Percentiles rank a stretch among this genome's conserved stretches.
Conservation (phyloP, 2,329 filamentous ascomycete species). For the Paecilomyces sp. region DNA sequence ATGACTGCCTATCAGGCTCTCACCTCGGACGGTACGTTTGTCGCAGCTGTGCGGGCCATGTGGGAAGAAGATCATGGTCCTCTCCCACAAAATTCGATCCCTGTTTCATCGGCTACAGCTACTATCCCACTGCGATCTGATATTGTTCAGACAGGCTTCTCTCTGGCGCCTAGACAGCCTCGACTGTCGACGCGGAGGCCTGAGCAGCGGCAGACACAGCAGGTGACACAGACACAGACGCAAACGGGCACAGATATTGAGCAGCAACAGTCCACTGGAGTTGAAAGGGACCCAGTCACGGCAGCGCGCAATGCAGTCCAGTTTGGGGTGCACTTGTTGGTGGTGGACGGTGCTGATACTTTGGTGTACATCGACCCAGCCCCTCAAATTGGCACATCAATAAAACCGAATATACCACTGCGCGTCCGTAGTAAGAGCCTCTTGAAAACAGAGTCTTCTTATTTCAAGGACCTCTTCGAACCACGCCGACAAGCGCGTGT, state of each 20-base stretch:
- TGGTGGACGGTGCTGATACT: conserved; percentile 26
- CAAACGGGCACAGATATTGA: not conserved
- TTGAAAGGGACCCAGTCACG: not conserved
- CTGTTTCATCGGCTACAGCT: not conserved
- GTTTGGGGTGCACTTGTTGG: conserved; percentile 10
- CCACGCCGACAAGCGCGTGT: conserved; percentile 18
- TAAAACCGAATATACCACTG: conserved; percentile 18
- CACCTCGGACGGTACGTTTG: not conserved
- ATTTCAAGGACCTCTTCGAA: conserved; percentile 22
- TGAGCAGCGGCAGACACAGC: not conserved
- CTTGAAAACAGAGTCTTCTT: conserved; percentile 19
- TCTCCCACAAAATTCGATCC: not conserved
- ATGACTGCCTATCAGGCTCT: not conserved
- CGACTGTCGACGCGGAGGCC: not conserved
- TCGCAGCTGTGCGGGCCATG: not conserved
- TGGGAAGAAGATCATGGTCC: not conserved
- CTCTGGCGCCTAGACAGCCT: not conserved
- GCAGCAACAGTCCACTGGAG: not conserved
- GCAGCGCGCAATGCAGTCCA: not conserved
- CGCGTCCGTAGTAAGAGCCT: conserved; percentile 27
- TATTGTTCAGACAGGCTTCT: not conserved
- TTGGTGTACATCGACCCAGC: conserved; percentile 29
- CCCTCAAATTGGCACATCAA: conserved; percentile 11
- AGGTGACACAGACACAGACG: not conserved
- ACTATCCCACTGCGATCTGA: not conserved